Conservation (phyloP, 2,329 filamentous ascomycete genomes). For the Colletotrichum musae region DNA sequence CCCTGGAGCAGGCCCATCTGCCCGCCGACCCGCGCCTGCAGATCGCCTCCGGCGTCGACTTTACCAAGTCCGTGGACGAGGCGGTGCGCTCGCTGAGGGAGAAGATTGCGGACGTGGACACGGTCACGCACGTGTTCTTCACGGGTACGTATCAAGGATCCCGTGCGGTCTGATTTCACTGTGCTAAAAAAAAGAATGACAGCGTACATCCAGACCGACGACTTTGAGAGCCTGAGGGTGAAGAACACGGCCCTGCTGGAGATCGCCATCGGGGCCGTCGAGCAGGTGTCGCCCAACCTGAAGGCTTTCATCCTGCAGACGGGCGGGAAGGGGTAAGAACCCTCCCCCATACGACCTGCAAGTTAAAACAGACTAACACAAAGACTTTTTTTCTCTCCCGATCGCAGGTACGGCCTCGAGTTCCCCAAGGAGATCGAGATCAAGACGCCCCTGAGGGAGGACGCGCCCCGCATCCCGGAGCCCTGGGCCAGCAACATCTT, state of each 20-base stretch:
- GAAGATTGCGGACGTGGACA: conserved; percentile 33
- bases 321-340: conserved; percentile 38
- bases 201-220: conserved; percentile 37
- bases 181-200: neutral
- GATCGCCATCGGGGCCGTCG: conserved; percentile 7
- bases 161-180: neutral
- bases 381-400: no score
- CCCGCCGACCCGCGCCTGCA: conserved; percentile 33
- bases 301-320: conserved; percentile 41
- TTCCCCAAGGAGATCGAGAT: conserved; percentile 21
- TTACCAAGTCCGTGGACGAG: conserved; percentile 34
- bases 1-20: conserved; percentile 20
- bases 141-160: conserved; percentile 22
- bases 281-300: conserved; percentile 20
- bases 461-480: conserved; percentile 37
- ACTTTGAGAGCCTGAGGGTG: conserved; percentile 3
- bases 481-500: conserved; percentile 42
- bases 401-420: conserved; percentile 38
- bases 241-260: neutral
- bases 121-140: conserved; percentile 41
- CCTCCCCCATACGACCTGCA: accelerated
- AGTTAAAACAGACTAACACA: neutral
- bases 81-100: conserved; percentile 17
- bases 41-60: conserved; percentile 38
- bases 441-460: conserved; percentile 31